Percentiles rank a stretch among this genome's conserved stretches.
Conservation (phyloP, 23 red algal species). For the Agarophyton chilense region DNA sequence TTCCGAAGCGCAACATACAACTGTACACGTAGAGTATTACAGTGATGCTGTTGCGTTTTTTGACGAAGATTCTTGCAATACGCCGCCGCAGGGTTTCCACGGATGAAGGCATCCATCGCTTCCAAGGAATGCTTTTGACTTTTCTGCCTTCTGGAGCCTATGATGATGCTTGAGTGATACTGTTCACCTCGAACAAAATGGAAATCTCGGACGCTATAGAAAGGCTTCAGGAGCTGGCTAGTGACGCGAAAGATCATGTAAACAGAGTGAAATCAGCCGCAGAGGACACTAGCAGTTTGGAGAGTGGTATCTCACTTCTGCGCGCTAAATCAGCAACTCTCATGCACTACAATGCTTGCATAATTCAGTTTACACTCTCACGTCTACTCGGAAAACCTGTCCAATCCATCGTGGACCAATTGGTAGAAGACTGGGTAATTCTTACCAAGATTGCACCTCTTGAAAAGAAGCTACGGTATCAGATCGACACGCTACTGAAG, state of each 20-base stretch:
- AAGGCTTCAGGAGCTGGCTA: background rate
- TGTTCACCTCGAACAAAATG: background rate
- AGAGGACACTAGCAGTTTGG: background rate
- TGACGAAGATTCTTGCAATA: too few species aligned
- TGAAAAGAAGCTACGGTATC: conserved; percentile 33
- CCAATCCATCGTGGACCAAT: background rate
- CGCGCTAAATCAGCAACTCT: conserved; percentile 49
- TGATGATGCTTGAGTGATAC: too few species aligned
- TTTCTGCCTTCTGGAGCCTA: too few species aligned
- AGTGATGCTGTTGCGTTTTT: too few species aligned
- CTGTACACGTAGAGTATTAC: too few species aligned
- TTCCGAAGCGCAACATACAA: too few species aligned
- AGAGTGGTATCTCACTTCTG: conserved; percentile 51
- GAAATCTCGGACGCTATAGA: background rate
- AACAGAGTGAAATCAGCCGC: background rate
- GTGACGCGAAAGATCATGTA: background rate
- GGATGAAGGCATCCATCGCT: too few species aligned
- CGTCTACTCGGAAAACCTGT: conserved; percentile 23
- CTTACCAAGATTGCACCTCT: conserved; percentile 34
- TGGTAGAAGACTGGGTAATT: conserved; percentile 53
- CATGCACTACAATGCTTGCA: conserved; percentile 35
- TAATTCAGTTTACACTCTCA: conserved; percentile 1
- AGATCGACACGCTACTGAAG: conserved; percentile 36
- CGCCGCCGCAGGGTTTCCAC: too few species aligned
- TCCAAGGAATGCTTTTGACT: too few species aligned